phyloP scores from a whole-genome alignment of 495 filamentous ascomycete species.

The Penicillium tannophilum region DNA sequence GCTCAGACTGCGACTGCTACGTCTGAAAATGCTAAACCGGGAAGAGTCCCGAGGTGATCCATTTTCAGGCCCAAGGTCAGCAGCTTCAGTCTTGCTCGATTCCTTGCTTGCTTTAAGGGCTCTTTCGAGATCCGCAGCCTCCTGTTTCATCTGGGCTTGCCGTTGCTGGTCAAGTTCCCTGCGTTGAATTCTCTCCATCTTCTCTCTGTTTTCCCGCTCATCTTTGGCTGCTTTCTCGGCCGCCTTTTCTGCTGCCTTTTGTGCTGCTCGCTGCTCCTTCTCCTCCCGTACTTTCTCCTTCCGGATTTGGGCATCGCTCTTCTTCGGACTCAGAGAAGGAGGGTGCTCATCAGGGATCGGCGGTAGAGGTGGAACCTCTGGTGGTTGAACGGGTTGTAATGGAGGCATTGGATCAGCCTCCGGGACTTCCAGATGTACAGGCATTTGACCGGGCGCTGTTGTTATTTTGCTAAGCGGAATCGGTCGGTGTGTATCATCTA shows the following conservation, averaged over 20 bases:
- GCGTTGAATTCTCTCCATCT: conserved; percentile 62
- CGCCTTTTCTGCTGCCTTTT: conserved; percentile 61
- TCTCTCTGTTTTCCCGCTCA: conserved; percentile 49
- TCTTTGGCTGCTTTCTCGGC: conserved; percentile 11
- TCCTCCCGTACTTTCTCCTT: conserved; percentile 58
- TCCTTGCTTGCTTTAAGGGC: conserved; percentile 64
- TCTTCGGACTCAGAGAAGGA: conserved; percentile 38
- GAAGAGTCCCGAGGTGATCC: conserved; percentile 42
- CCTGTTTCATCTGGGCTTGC: conserved; percentile 50
- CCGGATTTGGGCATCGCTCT: conserved; percentile 48
- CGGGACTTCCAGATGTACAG: conserved; percentile 36
- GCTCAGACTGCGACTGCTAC: conserved; percentile 64
- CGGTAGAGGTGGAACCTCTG: conserved; percentile 35
- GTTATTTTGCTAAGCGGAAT: conserved; percentile 59
- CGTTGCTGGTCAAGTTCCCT: conserved; percentile 60
- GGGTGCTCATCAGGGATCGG: conserved; percentile 39
- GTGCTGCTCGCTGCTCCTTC: conserved; percentile 65
- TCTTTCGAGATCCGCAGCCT: conserved; percentile 60
- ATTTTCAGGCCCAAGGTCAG: conserved; percentile 36
- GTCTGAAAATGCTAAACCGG: conserved; percentile 56
- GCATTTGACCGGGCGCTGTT: conserved; percentile 56
- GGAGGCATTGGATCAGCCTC: conserved; percentile 26
- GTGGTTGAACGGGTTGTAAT: conserved; percentile 17
- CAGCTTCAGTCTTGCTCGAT: conserved; percentile 49
- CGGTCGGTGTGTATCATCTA: conserved; percentile 52